Evolutionary conservation across 305 asterid species (phyloP).

Genomic region (Salvia sclarea): DNA sequence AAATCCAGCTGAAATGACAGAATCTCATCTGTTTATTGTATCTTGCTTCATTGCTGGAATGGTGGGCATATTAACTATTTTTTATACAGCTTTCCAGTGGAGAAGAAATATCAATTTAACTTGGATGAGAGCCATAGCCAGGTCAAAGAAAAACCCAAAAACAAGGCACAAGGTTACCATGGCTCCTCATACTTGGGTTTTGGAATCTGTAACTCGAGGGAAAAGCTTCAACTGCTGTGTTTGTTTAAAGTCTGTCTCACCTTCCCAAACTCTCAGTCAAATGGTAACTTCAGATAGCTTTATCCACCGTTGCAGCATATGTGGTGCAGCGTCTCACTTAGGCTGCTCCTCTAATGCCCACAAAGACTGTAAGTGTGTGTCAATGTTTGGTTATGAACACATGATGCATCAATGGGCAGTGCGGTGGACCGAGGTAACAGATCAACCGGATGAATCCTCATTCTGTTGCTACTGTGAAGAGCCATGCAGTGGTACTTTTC

Average conservation of each 20-base stretch:
- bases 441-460: constrained; percentile 87
- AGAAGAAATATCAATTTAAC: constrained; percentile 78
- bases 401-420: constrained; percentile 97
- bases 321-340: constrained; percentile 92
- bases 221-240: constrained; percentile 86
- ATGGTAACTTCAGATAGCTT: constrained; percentile 66
- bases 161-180: constrained; percentile 64
- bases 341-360: constrained; percentile 76
- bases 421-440: constrained; percentile 85
- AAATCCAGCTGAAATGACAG: constrained; percentile 73
- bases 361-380: constrained; percentile 84
- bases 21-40: constrained; percentile 63
- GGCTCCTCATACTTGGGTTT: constrained; percentile 78
- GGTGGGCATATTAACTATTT: constrained; percentile 74
- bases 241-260: constrained; percentile 73
- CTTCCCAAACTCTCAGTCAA: constrained; percentile 84
- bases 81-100: constrained; percentile 91
- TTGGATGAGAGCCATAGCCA: constrained; percentile 96
- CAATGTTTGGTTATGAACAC: constrained; percentile 73
- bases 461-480: constrained; percentile 96
- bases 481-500: constrained; percentile 89
- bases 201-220: constrained; percentile 80
- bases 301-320: constrained; percentile 69
- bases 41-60: constrained; percentile 77
- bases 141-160: constrained; percentile 93